phyloP scores from a whole-genome alignment of 257 asterid species.

The Solanum ossicruentum region DNA sequence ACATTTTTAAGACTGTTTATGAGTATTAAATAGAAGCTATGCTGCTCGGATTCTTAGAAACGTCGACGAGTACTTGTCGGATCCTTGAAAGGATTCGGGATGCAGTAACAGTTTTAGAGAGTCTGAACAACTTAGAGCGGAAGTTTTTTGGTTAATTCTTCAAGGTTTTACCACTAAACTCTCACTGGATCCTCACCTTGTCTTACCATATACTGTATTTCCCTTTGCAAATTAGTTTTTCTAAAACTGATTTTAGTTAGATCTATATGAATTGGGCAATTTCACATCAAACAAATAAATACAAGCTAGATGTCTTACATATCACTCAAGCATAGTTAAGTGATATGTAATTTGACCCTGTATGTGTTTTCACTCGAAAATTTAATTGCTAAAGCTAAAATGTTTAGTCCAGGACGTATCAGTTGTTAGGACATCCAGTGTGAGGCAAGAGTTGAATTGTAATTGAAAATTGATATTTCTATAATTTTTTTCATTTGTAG shows the following conservation, averaged over 20 bases:
- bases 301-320: too few relatives aligned
- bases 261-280: neutral
- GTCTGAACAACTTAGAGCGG: too few relatives aligned
- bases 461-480: neutral
- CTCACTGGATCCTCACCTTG: neutral
- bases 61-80: too few relatives aligned
- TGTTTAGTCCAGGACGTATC: neutral
- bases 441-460: neutral
- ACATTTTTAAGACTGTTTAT: neutral
- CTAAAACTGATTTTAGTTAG: neutral
- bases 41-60: too few relatives aligned
- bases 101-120: too few relatives aligned
- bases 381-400: neutral
- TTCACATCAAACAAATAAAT: neutral
- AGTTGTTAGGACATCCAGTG: neutral
- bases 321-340: neutral
- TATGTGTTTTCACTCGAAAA: too few relatives aligned
- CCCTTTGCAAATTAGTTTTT: neutral
- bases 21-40: neutral
- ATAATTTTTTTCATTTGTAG: conserved; percentile 3
- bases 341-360: too few relatives aligned
- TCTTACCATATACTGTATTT: neutral
- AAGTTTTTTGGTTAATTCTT: neutral
- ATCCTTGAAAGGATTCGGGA: too few relatives aligned
- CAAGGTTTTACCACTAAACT: neutral